Base-by-base conservation (phyloP, 768 basidiomycete species). In the Suillus tomentosus region DNA sequence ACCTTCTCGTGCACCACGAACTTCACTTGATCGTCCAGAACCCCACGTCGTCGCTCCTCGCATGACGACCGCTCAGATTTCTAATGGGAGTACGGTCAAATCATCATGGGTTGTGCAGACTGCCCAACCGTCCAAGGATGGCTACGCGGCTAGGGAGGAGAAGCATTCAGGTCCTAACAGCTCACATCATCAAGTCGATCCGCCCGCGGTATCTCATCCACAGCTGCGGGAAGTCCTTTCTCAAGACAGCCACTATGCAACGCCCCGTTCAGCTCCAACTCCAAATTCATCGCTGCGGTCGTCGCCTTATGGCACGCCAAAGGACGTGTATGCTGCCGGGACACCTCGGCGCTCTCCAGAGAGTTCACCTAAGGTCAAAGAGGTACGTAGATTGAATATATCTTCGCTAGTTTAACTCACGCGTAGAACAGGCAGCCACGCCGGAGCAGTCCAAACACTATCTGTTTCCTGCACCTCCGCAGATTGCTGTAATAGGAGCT, bases 211-310 rank as follows among this genome's bases (percentile, higher is more conserved):
- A 40, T 57, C 59, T 0, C 74, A 74, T 50, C 57, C 63, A 15
- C 73, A 76, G 37, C 67, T 76, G 58, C 75, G 76, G 14, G 68
- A 77, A 60, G 68, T 76, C 40, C 76, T 76, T 43, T 77, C 76
- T 34, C 69, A 76, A 57, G 74, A 76, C 10, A 60, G 65, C 3
- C 68, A 69, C 40, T n/a, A 61, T 9, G 14, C 62, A 19, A 31
- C 55, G 8, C 31, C 31, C 31, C 31, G 71, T 51, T 48, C 66
- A 39, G 62, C 68, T 22, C 74, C 69, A 19, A 70, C 71, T 11
- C 66, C 66, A 37, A 53, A 54, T 42, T 34, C 67, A 3, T 74
- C 76, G 31, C 70, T 68, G 59, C 74, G 73, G 31, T 75, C 63
- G 34, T 72, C 75, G 37, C 68, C 68, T 13, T 53, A 64, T 47